Percentiles rank a stretch among this genome's conserved stretches.
phyloP scores from a whole-genome alignment of 257 asterid genomes.

The Fraxinus americana region DNA sequence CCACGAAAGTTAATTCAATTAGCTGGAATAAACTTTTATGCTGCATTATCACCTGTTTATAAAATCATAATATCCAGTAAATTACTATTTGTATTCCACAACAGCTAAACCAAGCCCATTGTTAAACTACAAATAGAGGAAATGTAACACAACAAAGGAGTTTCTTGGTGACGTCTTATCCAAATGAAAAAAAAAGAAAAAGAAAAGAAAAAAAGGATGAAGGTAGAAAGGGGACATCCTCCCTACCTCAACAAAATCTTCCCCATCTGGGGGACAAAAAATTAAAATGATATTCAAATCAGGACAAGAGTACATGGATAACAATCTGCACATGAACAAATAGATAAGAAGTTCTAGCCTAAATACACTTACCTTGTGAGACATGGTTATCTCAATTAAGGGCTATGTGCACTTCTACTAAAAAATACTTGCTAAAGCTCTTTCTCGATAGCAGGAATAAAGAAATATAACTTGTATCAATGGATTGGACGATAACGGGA shows the following conservation, averaged over 20 bases:
- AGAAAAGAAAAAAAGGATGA: background rate
- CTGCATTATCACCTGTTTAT: background rate
- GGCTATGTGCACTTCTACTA: background rate
- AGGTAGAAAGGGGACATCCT: background rate
- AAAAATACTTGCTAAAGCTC: background rate
- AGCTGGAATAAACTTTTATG: background rate
- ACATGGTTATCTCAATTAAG: background rate
- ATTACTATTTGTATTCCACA: background rate
- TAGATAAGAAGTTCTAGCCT: background rate
- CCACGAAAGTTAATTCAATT: slow-evolving; percentile 11
- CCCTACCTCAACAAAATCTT: background rate
- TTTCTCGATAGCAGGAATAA: background rate
- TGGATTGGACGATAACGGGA: too few relatives aligned
- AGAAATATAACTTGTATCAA: background rate
- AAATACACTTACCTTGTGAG: background rate
- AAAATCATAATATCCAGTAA: background rate
- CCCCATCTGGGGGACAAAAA: background rate
- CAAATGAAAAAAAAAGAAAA: background rate
- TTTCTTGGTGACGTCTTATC: background rate
- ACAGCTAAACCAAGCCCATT: slow-evolving; percentile 1
- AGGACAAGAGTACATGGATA: background rate
- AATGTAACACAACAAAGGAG: background rate
- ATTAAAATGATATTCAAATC: background rate
- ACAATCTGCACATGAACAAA: background rate
- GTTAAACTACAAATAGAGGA: background rate